These are phyloP conservation scores for Russula ochroleuca DNA, from an alignment of 768 basidiomycete genomes.

Conservation along the genomic window DNA sequence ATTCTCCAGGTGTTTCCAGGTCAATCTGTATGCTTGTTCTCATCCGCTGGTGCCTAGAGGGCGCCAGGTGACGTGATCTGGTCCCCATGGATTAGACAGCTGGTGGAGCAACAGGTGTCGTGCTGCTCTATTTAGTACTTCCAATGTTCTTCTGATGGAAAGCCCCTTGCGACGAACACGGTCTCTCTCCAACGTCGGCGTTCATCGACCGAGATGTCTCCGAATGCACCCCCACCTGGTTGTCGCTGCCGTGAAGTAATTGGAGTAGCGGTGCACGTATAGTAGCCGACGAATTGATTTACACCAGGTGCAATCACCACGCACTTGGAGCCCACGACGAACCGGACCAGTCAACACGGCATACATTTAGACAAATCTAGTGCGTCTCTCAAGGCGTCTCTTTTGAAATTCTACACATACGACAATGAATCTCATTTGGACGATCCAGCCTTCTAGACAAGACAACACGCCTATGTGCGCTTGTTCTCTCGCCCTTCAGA, in stretches of 20 bases:
- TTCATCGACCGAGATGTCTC: slow-evolving; percentile 1
- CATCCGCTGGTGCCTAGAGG: not conserved
- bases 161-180: not conserved
- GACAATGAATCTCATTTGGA: not conserved
- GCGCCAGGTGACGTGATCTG: not conserved
- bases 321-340: slow-evolving; percentile 4
- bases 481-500: no score
- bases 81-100: not conserved
- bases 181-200: slow-evolving; percentile 1
- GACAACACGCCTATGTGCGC: not conserved
- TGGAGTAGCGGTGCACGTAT: not conserved
- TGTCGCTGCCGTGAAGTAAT: not conserved
- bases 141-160: slow-evolving; percentile 10
- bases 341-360: slow-evolving; percentile 14
- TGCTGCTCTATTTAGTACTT: not conserved
- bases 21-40: not conserved
- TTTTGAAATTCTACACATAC: not conserved
- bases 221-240: not conserved
- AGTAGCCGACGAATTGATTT: not conserved
- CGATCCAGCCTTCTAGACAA: not conserved
- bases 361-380: not conserved
- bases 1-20: not conserved
- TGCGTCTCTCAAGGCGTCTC: no score
- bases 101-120: not conserved
- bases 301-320: not conserved